phyloP scores from a whole-genome alignment of 805 yeast genomes.

The Cyberlindnera maclurae region DNA sequence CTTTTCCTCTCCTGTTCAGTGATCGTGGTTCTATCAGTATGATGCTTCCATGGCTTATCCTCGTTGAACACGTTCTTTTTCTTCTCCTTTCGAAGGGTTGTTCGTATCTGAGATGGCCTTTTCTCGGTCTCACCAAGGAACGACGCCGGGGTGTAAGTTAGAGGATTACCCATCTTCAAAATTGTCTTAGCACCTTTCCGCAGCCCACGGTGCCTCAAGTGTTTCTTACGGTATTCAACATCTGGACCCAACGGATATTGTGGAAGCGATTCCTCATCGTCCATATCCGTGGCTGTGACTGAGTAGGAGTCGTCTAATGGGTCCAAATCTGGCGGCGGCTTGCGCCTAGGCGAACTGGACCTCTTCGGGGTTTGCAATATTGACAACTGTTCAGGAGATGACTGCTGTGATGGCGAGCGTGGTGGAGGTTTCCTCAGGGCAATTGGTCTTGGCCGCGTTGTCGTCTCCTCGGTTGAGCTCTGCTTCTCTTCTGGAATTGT shows the following conservation, averaged over 20 bases:
- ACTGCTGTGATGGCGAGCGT: conserved; percentile 8
- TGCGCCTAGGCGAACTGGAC: conserved; percentile 19
- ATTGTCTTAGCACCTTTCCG: conserved; percentile 21
- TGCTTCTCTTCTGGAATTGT: conserved; percentile 3
- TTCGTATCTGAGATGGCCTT: conserved; percentile 20
- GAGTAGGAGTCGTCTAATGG: conserved; percentile 2
- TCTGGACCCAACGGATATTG: conserved; percentile 15
- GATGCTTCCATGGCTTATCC: conserved; percentile 92
- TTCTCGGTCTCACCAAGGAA: conserved; percentile 1
- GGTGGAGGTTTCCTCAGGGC: conserved; percentile 22
- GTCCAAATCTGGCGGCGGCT: conserved; percentile 17
- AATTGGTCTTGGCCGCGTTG: background rate
- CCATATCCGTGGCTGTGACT: background rate
- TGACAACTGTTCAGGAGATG: background rate
- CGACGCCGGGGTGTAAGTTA: conserved; percentile 3
- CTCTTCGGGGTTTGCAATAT: conserved; percentile 5
- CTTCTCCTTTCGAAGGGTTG: conserved; percentile 23
- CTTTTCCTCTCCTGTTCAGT: conserved; percentile 70
- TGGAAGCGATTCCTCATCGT: conserved; percentile 17
- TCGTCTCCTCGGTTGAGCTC: too few species aligned
- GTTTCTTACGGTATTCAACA: conserved; percentile 3
- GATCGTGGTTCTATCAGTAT: conserved; percentile 46
- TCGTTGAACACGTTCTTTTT: conserved; percentile 53
- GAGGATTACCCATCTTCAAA: conserved; percentile 17
- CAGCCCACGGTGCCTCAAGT: conserved; percentile 6